Base-by-base conservation (phyloP, 148 eudicot species). In the Fagopyrum esculentum region DNA sequence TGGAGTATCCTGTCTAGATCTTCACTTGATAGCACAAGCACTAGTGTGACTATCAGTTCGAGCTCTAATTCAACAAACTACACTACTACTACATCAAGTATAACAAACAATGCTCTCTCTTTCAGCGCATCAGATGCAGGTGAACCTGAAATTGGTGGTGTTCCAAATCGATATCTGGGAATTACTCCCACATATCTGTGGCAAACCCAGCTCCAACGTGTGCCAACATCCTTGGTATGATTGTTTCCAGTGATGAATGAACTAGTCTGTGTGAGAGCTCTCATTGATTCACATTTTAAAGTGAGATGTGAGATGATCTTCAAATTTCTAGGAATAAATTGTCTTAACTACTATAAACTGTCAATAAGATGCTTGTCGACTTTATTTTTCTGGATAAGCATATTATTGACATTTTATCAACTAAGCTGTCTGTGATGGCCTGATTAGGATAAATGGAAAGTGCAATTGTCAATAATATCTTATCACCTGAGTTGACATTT, bases 131-230 rank as follows among this genome's bases (percentile, higher is more conserved):
- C 78, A 48, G 98, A 95, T 80, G 83, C 82, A 19, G 82, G 84
- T 8, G 96, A 94, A 77, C 91, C 91, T 80, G 97, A 86, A 64
- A 90, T 92, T 78, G 98, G 98, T 81, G 98, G 98, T 69, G 98
- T 90, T 76, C 92, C 97, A 73, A 86, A 86, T 77, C 86, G 87
- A 66, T 92, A 81, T 81, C 89, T 95, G 73, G 98, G 98, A 77
- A 84, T 95, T 77, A 95, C 96, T 73, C 89, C 93, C 30, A 70
- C 84, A 75, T 95, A 90, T 84, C 82, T 95, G 77, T 89, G 97
- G 96, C 93, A 92, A 84, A 89, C 83, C 81, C 98, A 95, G 80
- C 91, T 90, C 66, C 92, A 87, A 68, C 97, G 87, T 77, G 81
- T 82, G 74, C 85, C 93, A n/a, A 72, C 84, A 64, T 82, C 98